phyloP scores from a whole-genome alignment of 2,329 filamentous ascomycete genomes.

The Cordyceps javanica region DNA sequence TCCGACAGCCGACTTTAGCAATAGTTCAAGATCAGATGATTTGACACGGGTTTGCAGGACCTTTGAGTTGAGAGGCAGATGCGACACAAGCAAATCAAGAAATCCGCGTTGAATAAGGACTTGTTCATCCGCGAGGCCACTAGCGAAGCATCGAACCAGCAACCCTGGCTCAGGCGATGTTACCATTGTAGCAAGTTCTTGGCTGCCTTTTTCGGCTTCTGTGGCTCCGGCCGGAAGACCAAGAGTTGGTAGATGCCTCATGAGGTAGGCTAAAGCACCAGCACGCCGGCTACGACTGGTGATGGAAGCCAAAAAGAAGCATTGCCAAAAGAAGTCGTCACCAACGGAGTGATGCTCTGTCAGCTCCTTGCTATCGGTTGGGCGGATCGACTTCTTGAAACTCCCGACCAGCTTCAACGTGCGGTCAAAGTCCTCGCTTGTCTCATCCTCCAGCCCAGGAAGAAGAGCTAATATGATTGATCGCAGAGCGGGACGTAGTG shows the following conservation, averaged over 20 bases:
- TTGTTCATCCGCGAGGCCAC: conserved; percentile 81
- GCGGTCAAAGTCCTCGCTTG: conserved; percentile 92
- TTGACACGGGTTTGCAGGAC: conserved; percentile 73
- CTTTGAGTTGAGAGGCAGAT: conserved; percentile 76
- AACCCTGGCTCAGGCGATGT: conserved; percentile 87
- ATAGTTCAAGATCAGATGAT: conserved; percentile 67
- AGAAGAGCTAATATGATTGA: conserved; percentile 83
- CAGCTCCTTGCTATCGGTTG: conserved; percentile 43
- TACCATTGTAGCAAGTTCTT: conserved; percentile 55
- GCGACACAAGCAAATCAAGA: conserved; percentile 83
- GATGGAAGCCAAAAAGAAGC: conserved; percentile 87
- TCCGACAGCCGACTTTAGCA: conserved; percentile 76
- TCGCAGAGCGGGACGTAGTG: conserved; percentile 82
- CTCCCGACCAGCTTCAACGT: conserved; percentile 73
- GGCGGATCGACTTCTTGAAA: conserved; percentile 63
- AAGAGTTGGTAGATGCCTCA: conserved; percentile 61
- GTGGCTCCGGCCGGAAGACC: conserved; percentile 16
- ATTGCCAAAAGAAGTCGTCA: conserved; percentile 96
- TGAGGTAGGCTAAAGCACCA: conserved; percentile 81
- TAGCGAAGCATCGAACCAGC: conserved; percentile 83
- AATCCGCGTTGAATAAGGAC: conserved; percentile 90
- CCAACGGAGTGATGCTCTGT: conserved; percentile 51
- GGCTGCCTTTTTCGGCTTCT: conserved; percentile 25
- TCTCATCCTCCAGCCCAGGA: conserved; percentile 90
- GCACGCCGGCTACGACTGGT: conserved; percentile 79